Conservation (phyloP, 2,329 filamentous ascomycete genomes). For the Tolypocladium endophyticum region DNA sequence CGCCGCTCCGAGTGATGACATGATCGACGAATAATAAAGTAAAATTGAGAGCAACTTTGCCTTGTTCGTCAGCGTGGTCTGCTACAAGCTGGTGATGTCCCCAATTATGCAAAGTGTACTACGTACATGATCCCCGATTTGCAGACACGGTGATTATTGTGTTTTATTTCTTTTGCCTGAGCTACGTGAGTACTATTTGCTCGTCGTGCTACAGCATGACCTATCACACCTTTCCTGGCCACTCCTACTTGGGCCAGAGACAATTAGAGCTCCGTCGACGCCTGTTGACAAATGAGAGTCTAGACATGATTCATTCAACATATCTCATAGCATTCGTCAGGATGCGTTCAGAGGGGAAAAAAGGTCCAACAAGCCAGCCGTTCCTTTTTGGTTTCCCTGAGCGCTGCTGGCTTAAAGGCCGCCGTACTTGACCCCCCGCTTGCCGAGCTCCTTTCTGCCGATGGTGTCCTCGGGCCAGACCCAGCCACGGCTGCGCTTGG, state of each 20-base stretch:
- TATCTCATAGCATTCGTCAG: neutral
- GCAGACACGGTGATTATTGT: neutral
- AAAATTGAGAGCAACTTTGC: neutral
- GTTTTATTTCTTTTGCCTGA: neutral
- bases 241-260: neutral
- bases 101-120: neutral
- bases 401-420: constrained; percentile 6
- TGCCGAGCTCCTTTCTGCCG: constrained; percentile 60
- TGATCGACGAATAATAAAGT: constrained; percentile 5
- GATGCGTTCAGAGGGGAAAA: neutral
- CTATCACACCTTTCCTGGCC: neutral
- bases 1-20: neutral
- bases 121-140: too few species aligned
- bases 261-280: neutral
- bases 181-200: neutral
- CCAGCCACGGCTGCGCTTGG: constrained; percentile 65
- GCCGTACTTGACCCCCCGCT: constrained; percentile 50
- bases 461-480: constrained; percentile 65
- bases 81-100: neutral
- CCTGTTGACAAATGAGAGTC: neutral
- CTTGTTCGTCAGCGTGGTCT: neutral
- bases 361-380: neutral
- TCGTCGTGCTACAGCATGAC: neutral
- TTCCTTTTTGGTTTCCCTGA: neutral
- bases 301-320: neutral